Evolutionary conservation across 257 asterid species (phyloP), one percentile per base, ranked within the genome.

Genomic region (Verbena officinalis): DNA sequence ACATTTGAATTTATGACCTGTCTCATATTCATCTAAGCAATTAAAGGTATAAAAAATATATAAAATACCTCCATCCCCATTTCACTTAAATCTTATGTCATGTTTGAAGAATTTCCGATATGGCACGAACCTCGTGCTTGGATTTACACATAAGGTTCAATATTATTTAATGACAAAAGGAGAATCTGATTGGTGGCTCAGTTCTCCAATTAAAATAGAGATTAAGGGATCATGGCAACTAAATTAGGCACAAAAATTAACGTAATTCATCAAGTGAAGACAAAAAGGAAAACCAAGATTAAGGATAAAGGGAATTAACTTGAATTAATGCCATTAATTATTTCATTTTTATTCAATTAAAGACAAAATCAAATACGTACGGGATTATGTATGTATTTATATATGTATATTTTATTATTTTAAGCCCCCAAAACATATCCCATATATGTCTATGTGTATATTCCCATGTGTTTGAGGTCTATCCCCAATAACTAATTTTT

Each of bases 401-500:
- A 7, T 30, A 2, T 7, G 36, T 30, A 30, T n/a, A n/a, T n/a
- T n/a, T n/a, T n/a, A n/a, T n/a, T n/a, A n/a, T n/a, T 68, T 60
- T 45, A 48, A 24, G 39, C 15, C 59, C 52, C 10, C 45, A 12
- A 50, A 59, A 13, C 24, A 52, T 15, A 34, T 62, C 58, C 71
- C 62, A 62, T 48, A 45, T 27, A 27, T 27, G 33, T 2, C 33
- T 27, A 27, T 27, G 62, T 62, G 58, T 68, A 68, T 22, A 66
- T 60, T 59, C 55, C 69, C 73, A 73, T 50, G 31, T 65, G 64
- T 16, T n/a, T 42, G 59, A 56, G 71, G 13, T 58, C 20, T 73
- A 62, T 61, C 74, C 58, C 14, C 33, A 33, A 60, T 17, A 67
- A 45, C 71, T 46, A 48, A n/a, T n/a, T n/a, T n/a, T n/a, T n/a